phyloP scores from a whole-genome alignment of 2,329 filamentous ascomycete genomes.

The Talaromyces sp. region DNA sequence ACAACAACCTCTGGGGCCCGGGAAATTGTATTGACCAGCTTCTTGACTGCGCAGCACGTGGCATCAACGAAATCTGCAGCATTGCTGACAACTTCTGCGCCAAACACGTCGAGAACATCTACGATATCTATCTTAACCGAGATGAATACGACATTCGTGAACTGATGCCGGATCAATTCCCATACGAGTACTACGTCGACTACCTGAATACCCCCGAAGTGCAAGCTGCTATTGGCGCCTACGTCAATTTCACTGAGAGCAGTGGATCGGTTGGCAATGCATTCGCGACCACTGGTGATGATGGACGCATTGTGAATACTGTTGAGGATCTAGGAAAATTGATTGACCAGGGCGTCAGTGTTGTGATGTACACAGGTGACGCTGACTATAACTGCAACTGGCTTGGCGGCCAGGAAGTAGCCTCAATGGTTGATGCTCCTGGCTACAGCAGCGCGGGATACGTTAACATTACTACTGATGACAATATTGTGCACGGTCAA shows the following conservation, averaged over 20 bases:
- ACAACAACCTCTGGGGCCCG: constrained; percentile 56
- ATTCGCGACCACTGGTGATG: constrained; percentile 47
- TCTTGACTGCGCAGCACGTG: constrained; percentile 50
- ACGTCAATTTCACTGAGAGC: constrained; percentile 53
- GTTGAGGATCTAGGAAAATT: constrained; percentile 46
- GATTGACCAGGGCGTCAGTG: constrained; percentile 54
- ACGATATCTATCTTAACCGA: constrained; percentile 44
- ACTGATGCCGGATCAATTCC: constrained; percentile 49
- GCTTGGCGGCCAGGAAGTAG: constrained; percentile 52
- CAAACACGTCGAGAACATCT: constrained; percentile 43
- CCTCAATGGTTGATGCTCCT: constrained; percentile 43
- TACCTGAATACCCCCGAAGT: constrained; percentile 56
- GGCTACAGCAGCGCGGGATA: constrained; percentile 51
- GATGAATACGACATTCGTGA: constrained; percentile 58
- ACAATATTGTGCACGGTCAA: constrained; percentile 42
- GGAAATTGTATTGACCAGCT: constrained; percentile 58
- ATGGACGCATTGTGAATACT: constrained; percentile 38
- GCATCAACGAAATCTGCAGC: constrained; percentile 48
- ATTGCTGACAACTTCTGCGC: constrained; percentile 51
- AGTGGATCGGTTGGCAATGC: constrained; percentile 41
- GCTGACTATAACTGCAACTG: constrained; percentile 55
- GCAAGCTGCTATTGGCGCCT: constrained; percentile 55
- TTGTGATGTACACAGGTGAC: constrained; percentile 55
- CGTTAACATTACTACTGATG: constrained; percentile 38
- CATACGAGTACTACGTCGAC: constrained; percentile 48